Conservation (phyloP, 805 yeast species). For the Kregervanrija pseudodelftensis region DNA sequence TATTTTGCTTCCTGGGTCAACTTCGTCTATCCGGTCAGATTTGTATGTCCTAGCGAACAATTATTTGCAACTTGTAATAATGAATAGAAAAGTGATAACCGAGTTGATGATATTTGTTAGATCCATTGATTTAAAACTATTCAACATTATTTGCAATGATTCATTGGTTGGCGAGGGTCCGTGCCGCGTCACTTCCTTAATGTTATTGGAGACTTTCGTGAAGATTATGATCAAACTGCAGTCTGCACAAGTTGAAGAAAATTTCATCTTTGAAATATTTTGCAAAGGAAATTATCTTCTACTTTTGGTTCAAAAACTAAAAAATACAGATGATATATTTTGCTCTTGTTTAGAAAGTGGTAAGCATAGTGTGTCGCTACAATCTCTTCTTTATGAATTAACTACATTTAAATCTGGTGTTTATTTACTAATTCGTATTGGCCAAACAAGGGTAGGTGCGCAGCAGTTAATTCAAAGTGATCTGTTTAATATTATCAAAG, state of each 20-base stretch:
- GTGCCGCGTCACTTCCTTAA: constrained; percentile 64
- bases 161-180: constrained; percentile 74
- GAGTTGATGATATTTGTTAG: constrained; percentile 49
- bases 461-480: constrained; percentile 68
- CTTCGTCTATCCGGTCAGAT: constrained; percentile 66
- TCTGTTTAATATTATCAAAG: constrained; percentile 53
- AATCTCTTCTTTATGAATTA: constrained; percentile 59
- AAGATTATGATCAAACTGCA: constrained; percentile 41
- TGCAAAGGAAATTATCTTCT: constrained; percentile 60
- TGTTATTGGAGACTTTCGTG: constrained; percentile 51
- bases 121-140: constrained; percentile 50
- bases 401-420: constrained; percentile 70
- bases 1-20: constrained; percentile 60
- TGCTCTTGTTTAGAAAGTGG: constrained; percentile 24
- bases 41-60: constrained; percentile 67
- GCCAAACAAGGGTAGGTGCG: constrained; percentile 74
- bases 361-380: constrained; percentile 35
- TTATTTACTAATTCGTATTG: constrained; percentile 63
- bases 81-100: constrained; percentile 33
- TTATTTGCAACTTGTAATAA: constrained; percentile 47
- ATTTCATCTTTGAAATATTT: constrained; percentile 53
- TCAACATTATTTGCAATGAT: constrained; percentile 67
- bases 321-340: constrained; percentile 61
- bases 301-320: constrained; percentile 58
- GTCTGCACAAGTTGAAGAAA: constrained; percentile 42